phyloP scores from a whole-genome alignment of 495 filamentous ascomycete genomes.

The Penicillium chermesinum region DNA sequence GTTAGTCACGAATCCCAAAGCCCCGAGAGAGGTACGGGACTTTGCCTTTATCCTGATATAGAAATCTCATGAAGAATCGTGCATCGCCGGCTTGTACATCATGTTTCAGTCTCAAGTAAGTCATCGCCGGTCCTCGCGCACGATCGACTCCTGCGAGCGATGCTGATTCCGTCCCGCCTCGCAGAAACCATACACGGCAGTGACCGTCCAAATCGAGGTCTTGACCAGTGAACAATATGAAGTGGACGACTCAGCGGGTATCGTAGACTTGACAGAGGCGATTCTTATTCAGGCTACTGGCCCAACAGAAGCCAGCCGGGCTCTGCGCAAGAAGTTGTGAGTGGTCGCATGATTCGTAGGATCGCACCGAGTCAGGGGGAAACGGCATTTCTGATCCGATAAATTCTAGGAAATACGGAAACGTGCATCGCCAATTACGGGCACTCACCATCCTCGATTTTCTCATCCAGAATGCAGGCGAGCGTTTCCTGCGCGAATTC shows the following conservation, averaged over 20 bases:
- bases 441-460: slow-evolving; percentile 89
- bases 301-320: slow-evolving; percentile 84
- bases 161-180: slow-evolving; percentile 2
- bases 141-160: too few species aligned
- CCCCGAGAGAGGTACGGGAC: too few species aligned
- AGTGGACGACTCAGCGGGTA: slow-evolving; percentile 84
- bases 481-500: slow-evolving; percentile 80
- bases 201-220: slow-evolving; percentile 90
- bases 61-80: too few species aligned
- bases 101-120: slow-evolving; percentile 43
- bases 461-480: slow-evolving; percentile 89
- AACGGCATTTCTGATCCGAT: too few species aligned
- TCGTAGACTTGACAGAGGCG: slow-evolving; percentile 90
- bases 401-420: slow-evolving; percentile 80
- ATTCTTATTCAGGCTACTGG: slow-evolving; percentile 85
- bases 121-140: neutral
- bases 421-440: slow-evolving; percentile 81
- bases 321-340: slow-evolving; percentile 92
- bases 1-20: too few species aligned
- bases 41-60: too few species aligned
- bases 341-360: slow-evolving; percentile 22
- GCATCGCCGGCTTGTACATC: too few species aligned
- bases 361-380: slow-evolving; percentile 13
- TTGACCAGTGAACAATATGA: slow-evolving; percentile 86
- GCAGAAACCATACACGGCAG: slow-evolving; percentile 86